Evolutionary conservation across 345 rosid species (phyloP), one percentile per base, ranked within the genome.

Genomic region (Pelargonium nanum): DNA sequence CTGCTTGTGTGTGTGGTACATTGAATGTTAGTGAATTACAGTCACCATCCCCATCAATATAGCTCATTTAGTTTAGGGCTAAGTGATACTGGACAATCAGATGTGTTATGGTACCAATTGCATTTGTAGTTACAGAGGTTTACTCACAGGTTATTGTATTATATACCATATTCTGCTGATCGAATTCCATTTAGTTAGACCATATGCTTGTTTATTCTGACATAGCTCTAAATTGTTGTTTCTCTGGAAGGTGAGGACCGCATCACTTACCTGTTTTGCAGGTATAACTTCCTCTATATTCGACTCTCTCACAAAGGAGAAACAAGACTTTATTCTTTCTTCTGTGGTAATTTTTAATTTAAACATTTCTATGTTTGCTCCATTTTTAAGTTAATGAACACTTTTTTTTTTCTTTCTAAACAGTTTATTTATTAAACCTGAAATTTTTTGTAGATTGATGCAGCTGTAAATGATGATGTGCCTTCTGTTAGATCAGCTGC

Each of bases 401-500:
- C 58, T 51, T n/a, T 53, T 60, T 13, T 12, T 40, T 63, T 54
- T 63, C 50, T 56, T 67, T 44, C 51, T 24, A 32, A 22, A 22
- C 54, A 58, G 6, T 61, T 65, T 69, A 53, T 56, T 26, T 30
- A 75, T 62, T 53, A 61, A 54, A 57, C 59, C 34, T 77, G 20
- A 24, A 70, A 72, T 44, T 22, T 44, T 64, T 63, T 72, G 40
- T 62, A 92, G 96, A 74, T 84, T 55, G 69, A 59, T 73, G 85
- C 93, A 66, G 95, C 93, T 60, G 65, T 72, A 58, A 64, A 76
- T 70, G 96, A 92, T 68, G 77, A 66, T 56, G 77, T 80, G 66
- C 85, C 98, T 68, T 76, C 87, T n/a, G 93, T 92, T 54, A 77
- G 89, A 76, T 85, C 93, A 67, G 96, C 96, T 71, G 86, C 95